phyloP scores from a whole-genome alignment of 257 asterid genomes.

The Nicotiana tomentosiformis region DNA sequence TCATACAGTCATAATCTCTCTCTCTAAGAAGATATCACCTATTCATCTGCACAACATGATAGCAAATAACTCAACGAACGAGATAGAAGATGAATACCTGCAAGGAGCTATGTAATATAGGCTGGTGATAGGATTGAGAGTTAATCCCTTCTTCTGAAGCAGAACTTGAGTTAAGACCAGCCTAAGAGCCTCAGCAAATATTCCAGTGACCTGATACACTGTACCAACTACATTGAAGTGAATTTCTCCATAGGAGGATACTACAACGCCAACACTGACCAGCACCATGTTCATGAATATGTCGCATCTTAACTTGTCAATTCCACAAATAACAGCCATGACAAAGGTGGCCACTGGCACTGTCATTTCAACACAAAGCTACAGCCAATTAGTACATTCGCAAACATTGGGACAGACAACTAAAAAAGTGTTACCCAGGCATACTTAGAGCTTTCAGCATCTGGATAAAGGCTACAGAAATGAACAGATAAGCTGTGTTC shows the following conservation, averaged over 20 bases:
- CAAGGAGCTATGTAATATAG: slow-evolving; percentile 98
- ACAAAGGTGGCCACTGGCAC: slow-evolving; percentile 99
- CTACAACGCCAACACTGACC: slow-evolving; percentile 91
- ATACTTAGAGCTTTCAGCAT: slow-evolving; percentile 99
- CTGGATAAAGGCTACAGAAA: slow-evolving; percentile 99
- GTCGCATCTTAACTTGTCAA: slow-evolving; percentile 85
- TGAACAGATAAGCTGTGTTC: slow-evolving; percentile 91
- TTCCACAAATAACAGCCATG: slow-evolving; percentile 94
- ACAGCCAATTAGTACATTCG: neutral
- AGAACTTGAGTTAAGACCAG: slow-evolving; percentile 96
- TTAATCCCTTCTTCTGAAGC: slow-evolving; percentile 87
- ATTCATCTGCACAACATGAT: neutral
- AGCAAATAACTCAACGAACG: neutral
- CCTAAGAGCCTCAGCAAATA: slow-evolving; percentile 95
- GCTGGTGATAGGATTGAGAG: slow-evolving; percentile 93
- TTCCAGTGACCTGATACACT: slow-evolving; percentile 94
- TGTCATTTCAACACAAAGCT: slow-evolving; percentile 25
- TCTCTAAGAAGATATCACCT: neutral
- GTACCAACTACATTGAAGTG: slow-evolving; percentile 95
- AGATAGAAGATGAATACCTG: slow-evolving; percentile 50
- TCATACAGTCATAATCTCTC: neutral
- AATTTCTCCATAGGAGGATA: slow-evolving; percentile 96
- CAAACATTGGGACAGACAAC: neutral
- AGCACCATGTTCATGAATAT: slow-evolving; percentile 82
- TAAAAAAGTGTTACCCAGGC: slow-evolving; percentile 16